These are phyloP conservation scores for Podila clonocystis DNA, from an alignment of 192 early-diverging fungal species.

Conservation along the genomic window DNA sequence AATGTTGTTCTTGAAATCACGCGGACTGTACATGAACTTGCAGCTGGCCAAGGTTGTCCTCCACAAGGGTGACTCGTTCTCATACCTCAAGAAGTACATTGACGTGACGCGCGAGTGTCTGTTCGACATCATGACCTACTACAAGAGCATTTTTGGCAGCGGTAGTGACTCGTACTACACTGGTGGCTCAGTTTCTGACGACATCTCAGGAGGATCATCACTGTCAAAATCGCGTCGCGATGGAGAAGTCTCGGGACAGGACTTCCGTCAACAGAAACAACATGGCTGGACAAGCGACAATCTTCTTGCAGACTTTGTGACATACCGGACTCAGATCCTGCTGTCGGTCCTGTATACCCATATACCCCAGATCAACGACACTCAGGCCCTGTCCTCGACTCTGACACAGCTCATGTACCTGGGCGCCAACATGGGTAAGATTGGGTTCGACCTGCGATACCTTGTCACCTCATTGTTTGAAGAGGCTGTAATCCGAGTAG, in stretches of 20 bases:
- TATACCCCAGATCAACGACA: slow-evolving; percentile 69
- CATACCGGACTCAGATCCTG: slow-evolving; percentile 56
- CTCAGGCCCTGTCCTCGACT: slow-evolving; percentile 66
- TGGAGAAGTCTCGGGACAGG: neutral
- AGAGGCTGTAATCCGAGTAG: slow-evolving; percentile 63
- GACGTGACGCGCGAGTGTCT: slow-evolving; percentile 83
- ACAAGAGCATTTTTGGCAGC: slow-evolving; percentile 75
- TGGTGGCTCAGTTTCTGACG: slow-evolving; percentile 11
- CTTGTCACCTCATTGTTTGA: slow-evolving; percentile 70
- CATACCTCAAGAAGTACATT: slow-evolving; percentile 79
- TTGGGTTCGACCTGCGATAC: slow-evolving; percentile 81
- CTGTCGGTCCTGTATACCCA: slow-evolving; percentile 50
- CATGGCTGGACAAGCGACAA: slow-evolving; percentile 56
- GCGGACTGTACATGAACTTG: slow-evolving; percentile 67
- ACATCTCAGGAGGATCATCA: slow-evolving; percentile 7
- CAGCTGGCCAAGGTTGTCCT: slow-evolving; percentile 63
- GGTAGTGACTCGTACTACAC: slow-evolving; percentile 28
- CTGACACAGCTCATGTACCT: slow-evolving; percentile 85
- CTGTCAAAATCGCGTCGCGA: slow-evolving; percentile 9
- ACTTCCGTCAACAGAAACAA: slow-evolving; percentile 7
- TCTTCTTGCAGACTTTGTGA: slow-evolving; percentile 75
- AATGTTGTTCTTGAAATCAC: slow-evolving; percentile 78
- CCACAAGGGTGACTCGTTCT: slow-evolving; percentile 61
- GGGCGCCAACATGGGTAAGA: slow-evolving; percentile 80
- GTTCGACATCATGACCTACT: slow-evolving; percentile 86